These are phyloP conservation scores for Phytophthora sp. DNA, from an alignment of 352 stramenopile species.

Conservation along the genomic window DNA sequence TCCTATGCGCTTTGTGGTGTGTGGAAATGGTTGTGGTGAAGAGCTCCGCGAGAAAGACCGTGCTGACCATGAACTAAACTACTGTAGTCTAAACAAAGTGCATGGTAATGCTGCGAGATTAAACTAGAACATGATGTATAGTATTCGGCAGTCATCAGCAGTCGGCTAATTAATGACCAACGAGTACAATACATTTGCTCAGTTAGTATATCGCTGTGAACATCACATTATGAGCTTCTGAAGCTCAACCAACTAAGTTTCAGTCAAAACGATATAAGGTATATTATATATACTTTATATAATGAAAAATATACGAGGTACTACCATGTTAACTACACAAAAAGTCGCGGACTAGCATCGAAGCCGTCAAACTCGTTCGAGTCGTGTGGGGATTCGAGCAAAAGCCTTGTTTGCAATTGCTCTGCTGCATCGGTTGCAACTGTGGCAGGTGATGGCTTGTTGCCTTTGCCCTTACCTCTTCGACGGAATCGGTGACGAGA, in stretches of 20 bases:
- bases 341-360: conserved; percentile 27
- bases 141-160: no score
- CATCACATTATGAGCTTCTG: no score
- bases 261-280: no score
- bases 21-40: conserved; percentile 55
- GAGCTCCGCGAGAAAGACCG: conserved; percentile 69
- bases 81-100: conserved; percentile 37
- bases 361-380: conserved; percentile 55
- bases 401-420: conserved; percentile 51
- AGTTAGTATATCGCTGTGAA: no score
- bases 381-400: conserved; percentile 47
- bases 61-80: conserved; percentile 53
- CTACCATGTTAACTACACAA: conserved; percentile 11
- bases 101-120: no score
- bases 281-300: background rate
- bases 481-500: conserved; percentile 42
- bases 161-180: no score
- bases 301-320: background rate
- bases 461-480: conserved; percentile 39
- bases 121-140: no score
- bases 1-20: conserved; percentile 66
- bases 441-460: conserved; percentile 19
- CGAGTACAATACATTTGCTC: no score
- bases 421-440: conserved; percentile 16
- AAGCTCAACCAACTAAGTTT: no score